Base-by-base conservation (phyloP, 2,329 filamentous ascomycete genomes). In the Lachnellula suecica region DNA sequence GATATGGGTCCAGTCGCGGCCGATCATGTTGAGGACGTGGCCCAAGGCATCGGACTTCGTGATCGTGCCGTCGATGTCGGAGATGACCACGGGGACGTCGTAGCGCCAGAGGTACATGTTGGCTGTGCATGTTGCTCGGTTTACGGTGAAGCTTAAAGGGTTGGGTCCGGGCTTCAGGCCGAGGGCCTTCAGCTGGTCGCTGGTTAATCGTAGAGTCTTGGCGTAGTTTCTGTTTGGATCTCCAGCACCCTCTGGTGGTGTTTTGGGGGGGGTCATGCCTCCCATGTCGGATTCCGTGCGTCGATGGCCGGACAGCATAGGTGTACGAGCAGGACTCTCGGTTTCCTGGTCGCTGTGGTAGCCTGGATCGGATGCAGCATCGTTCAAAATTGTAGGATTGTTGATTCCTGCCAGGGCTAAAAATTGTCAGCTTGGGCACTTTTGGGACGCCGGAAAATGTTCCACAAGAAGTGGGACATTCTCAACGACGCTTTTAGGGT, bases 11-110 rank as follows among this genome's bases (percentile, higher is more conserved):
- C 94, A 99, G 71, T 99, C 94, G 44, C 94, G 87, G 38, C 94
- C 94, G 59, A 99, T 93, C 84, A 94, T 94, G 74, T 93, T 97
- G 49, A 97, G 73, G 40, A 99, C 90, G 66, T 99, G 94, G 13
- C 94, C 94, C 13, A 96, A 76, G 15, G 91, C 92, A 72, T 97
- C 92, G 2, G 92, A 96, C 74, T 99, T 99, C 53, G 94, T 99
- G 64, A 99, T 99, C 20, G 94, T 99, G 47, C 94, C 94, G 71
- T 99, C 94, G 65, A 99, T 97, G 70, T 99, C 94, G 1, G 93
- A 97, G 58, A 99, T 97, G 44, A 99, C 92, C 51, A 99, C 93
- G 0, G 94, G 95, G 0, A 88, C 88, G 63, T 95, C 88, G 65
- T 93, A 84, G 60, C 84, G 87, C 95, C 94, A 99, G 54, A 96